These are phyloP conservation scores for Stephania cephalantha DNA, from an alignment of 164 flowering plant genomes.

Conservation along the genomic window DNA sequence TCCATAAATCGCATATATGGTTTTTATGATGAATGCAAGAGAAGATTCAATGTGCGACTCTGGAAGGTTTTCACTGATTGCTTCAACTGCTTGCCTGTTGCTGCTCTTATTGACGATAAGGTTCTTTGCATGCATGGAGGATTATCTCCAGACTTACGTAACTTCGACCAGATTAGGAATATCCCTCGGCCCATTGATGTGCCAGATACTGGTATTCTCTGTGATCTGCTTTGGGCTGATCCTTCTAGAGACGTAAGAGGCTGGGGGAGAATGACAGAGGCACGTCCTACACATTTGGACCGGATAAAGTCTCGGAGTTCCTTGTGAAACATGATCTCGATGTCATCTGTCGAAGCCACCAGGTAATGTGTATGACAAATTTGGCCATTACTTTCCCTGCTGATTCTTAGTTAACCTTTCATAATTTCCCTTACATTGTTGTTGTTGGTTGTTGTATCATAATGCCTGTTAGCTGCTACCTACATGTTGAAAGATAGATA, in stretches of 20 bases:
- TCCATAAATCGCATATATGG: constrained; percentile 58
- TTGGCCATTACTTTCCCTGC: background rate
- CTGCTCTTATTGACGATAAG: constrained; percentile 57
- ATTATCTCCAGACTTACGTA: constrained; percentile 46
- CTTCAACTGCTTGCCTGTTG: constrained; percentile 56
- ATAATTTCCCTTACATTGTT: too few species aligned
- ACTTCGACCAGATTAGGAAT: constrained; percentile 51
- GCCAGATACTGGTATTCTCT: constrained; percentile 57
- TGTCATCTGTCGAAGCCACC: constrained; percentile 60
- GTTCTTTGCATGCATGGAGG: constrained; percentile 68
- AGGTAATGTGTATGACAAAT: constrained; percentile 25
- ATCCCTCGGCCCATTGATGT: constrained; percentile 59
- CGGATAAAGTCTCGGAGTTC: constrained; percentile 53
- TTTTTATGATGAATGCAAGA: constrained; percentile 58
- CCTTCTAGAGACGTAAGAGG: constrained; percentile 50
- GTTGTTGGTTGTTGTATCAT: too few species aligned
- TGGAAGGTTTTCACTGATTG: constrained; percentile 55
- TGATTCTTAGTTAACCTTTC: background rate
- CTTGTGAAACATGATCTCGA: constrained; percentile 55
- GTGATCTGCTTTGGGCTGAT: constrained; percentile 63
- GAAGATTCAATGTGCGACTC: constrained; percentile 50
- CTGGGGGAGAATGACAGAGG: constrained; percentile 65
- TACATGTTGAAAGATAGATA: too few species aligned
- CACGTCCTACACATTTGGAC: constrained; percentile 54
- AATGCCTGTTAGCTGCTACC: too few species aligned